Percentiles rank a stretch among this genome's conserved stretches.
phyloP scores from a whole-genome alignment of 1,139 yeast species.

The Hanseniaspora uvarum region DNA sequence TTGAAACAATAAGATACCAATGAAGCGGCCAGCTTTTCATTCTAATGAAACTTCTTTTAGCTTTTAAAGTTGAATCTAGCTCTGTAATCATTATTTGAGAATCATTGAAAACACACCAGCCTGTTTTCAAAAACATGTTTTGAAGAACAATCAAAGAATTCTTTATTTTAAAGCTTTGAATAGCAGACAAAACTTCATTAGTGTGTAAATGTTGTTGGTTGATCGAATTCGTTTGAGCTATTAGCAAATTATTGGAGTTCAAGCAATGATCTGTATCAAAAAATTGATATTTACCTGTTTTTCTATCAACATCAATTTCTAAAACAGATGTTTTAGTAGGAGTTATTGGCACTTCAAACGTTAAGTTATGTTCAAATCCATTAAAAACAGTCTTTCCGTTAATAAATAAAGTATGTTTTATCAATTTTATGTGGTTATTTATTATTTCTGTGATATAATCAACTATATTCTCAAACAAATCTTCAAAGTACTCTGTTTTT shows the following conservation, averaged over 20 bases:
- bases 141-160: constrained; percentile 45
- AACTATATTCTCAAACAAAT: constrained; percentile 31
- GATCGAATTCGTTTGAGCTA: constrained; percentile 33
- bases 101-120: constrained; percentile 50
- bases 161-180: constrained; percentile 43
- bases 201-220: constrained; percentile 32
- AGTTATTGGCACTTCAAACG: constrained; percentile 30
- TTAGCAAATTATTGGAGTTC: constrained; percentile 33
- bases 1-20: constrained; percentile 52
- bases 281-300: constrained; percentile 41
- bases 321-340: constrained; percentile 32
- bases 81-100: constrained; percentile 21
- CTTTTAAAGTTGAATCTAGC: constrained; percentile 24
- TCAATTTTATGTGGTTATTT: constrained; percentile 5
- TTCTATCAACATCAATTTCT: constrained; percentile 33
- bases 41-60: constrained; percentile 46
- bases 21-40: constrained; percentile 58
- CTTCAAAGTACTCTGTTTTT: constrained; percentile 28
- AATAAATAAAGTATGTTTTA: constrained; percentile 5
- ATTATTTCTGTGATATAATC: constrained; percentile 26
- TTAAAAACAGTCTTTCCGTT: background rate
- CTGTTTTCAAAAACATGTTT: constrained; percentile 50
- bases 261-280: constrained; percentile 32
- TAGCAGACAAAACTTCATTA: constrained; percentile 29
- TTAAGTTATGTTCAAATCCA: constrained; percentile 20